Evolutionary conservation across 1,139 yeast species (phyloP), one percentile per base, ranked within the genome.

Genomic region (Saccharomycopsis hybrid): DNA sequence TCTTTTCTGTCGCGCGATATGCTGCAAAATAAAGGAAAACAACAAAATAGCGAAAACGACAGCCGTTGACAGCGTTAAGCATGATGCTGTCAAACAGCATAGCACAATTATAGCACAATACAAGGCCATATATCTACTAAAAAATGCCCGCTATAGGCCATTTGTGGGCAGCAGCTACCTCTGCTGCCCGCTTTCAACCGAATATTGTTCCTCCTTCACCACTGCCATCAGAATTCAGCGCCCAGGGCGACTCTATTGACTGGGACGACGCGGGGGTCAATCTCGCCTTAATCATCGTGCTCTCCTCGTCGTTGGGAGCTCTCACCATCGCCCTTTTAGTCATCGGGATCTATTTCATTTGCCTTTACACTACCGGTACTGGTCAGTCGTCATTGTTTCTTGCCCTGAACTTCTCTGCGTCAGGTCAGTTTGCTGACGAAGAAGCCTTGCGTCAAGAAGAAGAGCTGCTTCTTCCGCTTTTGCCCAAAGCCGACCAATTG

Each of bases 301-400:
- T 71, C 9, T 64, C 72, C 0, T 65, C 70, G 1, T 67, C 73
- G 1, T 60, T 71, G 45, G 72, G 72, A 1, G 62, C 68, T 8
- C 47, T 70, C 32, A 62, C 70, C 58, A 56, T 71, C 24, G 53
- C 68, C 4, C 51, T 71, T 7, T 54, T 71, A 9, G 47, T 68
- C 3, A 57, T 68, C 13, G 68, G 72, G 0, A 57, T 69, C 2
- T 71, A 70, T 54, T 65, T 67, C 45, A 63, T 73, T 9, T 70
- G 55, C 29, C 13, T 69, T 55, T 68, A 65, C 55, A 60, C 58
- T 29, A 62, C 59, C 40, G 62, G 61, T 3, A 52, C 59, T 2
- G 58, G 57, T 32, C 56, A 57, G 18, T n/a, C 39, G 11, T 9
- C 38, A 7, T 33, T n/a, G 43, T 57, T 44, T 11, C 35, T 65